Evolutionary conservation across 2,329 filamentous ascomycete genomes (phyloP).

Genomic region (Emericellopsis atlantica): DNA sequence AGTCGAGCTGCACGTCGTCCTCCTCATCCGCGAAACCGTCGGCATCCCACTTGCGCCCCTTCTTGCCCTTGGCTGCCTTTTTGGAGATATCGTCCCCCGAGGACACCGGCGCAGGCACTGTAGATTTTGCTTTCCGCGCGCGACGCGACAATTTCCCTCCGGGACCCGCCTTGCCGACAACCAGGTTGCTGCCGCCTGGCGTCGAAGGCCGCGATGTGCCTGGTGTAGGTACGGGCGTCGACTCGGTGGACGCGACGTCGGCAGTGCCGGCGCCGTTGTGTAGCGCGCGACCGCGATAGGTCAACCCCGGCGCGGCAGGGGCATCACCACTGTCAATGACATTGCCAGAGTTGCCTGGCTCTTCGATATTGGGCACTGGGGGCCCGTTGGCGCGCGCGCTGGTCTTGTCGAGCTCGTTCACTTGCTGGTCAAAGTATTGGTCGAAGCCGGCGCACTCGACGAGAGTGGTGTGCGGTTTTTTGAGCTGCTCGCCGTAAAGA

Average conservation of each 20-base stretch:
- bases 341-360: background rate
- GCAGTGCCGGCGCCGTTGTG: conserved; percentile 16
- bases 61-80: conserved; percentile 41
- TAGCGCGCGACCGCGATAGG: conserved; percentile 23
- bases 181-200: conserved; percentile 47
- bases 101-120: conserved; percentile 46
- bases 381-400: conserved; percentile 18
- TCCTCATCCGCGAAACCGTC: conserved; percentile 81
- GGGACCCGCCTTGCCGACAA: conserved; percentile 63
- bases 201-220: conserved; percentile 70
- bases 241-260: conserved; percentile 45
- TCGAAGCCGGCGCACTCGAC: conserved; percentile 74
- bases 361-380: conserved; percentile 6
- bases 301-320: conserved; percentile 22
- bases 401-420: conserved; percentile 63
- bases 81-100: conserved; percentile 70
- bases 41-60: conserved; percentile 83
- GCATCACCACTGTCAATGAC: conserved; percentile 4
- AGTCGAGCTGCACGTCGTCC: conserved; percentile 71
- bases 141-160: conserved; percentile 68
- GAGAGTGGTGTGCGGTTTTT: conserved; percentile 63
- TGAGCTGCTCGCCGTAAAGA: conserved; percentile 79
- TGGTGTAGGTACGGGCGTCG: conserved; percentile 57
- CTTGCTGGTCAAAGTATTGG: conserved; percentile 86
- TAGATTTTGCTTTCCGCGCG: conserved; percentile 57